These are phyloP conservation scores for Wickerhamiella domercqiae DNA, from an alignment of 805 yeast genomes.

Conservation along the genomic window DNA sequence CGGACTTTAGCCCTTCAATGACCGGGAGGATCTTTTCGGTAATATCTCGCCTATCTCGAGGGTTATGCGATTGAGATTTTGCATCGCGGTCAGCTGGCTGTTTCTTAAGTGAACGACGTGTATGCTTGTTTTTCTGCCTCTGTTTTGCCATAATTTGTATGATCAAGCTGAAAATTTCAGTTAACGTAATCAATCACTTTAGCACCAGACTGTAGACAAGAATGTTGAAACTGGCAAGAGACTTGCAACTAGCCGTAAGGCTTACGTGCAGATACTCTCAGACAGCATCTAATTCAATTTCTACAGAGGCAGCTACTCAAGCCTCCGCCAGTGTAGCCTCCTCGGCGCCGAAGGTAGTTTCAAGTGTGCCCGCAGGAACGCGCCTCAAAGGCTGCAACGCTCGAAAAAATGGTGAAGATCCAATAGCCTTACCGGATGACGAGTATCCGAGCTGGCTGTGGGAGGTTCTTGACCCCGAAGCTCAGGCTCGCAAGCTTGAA, in stretches of 20 bases:
- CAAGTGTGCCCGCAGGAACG: slow-evolving; percentile 27
- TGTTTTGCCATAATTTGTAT: slow-evolving; percentile 4
- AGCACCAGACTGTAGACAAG: background rate
- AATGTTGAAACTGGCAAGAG: too few species aligned
- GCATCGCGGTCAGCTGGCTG: slow-evolving; percentile 1
- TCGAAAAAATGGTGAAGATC: slow-evolving; percentile 68
- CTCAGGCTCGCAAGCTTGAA: slow-evolving; percentile 41
- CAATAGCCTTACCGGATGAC: slow-evolving; percentile 70
- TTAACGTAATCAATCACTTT: background rate
- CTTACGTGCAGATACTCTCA: background rate
- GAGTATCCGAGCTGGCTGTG: slow-evolving; percentile 95
- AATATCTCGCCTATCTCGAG: slow-evolving; percentile 1
- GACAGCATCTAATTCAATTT: background rate
- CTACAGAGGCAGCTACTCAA: background rate
- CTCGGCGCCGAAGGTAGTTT: slow-evolving; percentile 27
- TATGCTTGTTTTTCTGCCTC: slow-evolving; percentile 3
- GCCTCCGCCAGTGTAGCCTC: slow-evolving; percentile 6
- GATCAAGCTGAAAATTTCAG: background rate
- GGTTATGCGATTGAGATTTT: too few species aligned
- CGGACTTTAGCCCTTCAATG: slow-evolving; percentile 45
- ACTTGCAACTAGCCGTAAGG: background rate
- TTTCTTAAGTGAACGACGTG: slow-evolving; percentile 27
- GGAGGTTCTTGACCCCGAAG: slow-evolving; percentile 57
- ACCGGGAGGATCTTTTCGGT: slow-evolving; percentile 46
- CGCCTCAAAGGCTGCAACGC: slow-evolving; percentile 62